Conservation (phyloP, 495 filamentous ascomycete genomes). For the Trichodelitschia bisporula region DNA sequence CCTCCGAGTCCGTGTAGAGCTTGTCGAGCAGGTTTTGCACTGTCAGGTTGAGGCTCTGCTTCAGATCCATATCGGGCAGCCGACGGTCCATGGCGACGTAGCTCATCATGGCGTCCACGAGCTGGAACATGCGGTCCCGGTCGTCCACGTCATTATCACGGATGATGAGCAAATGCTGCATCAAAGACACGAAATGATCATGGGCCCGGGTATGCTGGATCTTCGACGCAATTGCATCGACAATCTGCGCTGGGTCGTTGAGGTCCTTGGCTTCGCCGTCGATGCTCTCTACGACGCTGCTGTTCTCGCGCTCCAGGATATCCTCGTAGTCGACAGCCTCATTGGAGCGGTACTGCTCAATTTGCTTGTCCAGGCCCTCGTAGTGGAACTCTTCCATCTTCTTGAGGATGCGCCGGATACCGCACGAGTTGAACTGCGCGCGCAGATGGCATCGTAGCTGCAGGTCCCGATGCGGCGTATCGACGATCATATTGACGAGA, state of each 20-base stretch:
- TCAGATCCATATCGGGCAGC: slow-evolving; percentile 87
- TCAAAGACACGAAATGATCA: slow-evolving; percentile 85
- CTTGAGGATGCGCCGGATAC: slow-evolving; percentile 74
- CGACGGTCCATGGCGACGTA: slow-evolving; percentile 97
- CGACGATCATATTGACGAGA: slow-evolving; percentile 88
- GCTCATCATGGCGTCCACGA: slow-evolving; percentile 92
- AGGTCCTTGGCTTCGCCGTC: slow-evolving; percentile 87
- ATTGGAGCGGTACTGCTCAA: slow-evolving; percentile 78
- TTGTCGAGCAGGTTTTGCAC: slow-evolving; percentile 88
- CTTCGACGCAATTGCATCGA: slow-evolving; percentile 76
- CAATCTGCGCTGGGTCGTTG: slow-evolving; percentile 78
- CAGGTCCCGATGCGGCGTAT: slow-evolving; percentile 64
- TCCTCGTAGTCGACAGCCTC: slow-evolving; percentile 98
- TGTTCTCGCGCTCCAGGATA: slow-evolving; percentile 73
- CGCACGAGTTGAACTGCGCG: slow-evolving; percentile 88
- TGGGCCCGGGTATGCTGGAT: slow-evolving; percentile 62
- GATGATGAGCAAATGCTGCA: slow-evolving; percentile 88
- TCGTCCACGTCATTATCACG: slow-evolving; percentile 86
- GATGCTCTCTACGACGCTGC: slow-evolving; percentile 67
- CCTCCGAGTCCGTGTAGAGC: slow-evolving; percentile 88
- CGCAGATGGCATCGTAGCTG: slow-evolving; percentile 83
- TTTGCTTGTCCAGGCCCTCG: slow-evolving; percentile 94
- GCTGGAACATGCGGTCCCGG: slow-evolving; percentile 84
- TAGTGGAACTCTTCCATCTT: slow-evolving; percentile 99
- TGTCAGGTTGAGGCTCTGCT: slow-evolving; percentile 90